These are phyloP conservation scores for Nicotiana obtusifolia DNA, from an alignment of 257 asterid species.

Conservation along the genomic window DNA sequence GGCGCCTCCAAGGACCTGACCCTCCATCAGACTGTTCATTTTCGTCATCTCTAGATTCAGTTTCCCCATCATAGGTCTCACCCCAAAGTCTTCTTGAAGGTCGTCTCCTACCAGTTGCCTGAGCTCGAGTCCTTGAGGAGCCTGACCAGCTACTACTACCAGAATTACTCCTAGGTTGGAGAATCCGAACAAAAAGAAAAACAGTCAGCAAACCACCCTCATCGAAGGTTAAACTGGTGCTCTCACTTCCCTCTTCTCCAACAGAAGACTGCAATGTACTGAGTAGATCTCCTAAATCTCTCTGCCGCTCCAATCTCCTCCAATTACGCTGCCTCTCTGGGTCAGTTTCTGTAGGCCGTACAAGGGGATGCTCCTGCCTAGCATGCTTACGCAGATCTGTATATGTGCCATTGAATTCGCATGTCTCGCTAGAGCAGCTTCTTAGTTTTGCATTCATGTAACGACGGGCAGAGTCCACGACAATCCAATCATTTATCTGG, in stretches of 20 bases:
- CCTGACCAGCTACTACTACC: constrained; percentile 43
- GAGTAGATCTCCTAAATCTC: constrained; percentile 67
- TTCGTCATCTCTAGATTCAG: constrained; percentile 37
- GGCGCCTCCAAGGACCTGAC: constrained; percentile 17
- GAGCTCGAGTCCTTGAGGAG: constrained; percentile 43
- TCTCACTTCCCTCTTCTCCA: constrained; percentile 57
- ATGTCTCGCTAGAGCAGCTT: constrained; percentile 77
- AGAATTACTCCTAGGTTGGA: constrained; percentile 46
- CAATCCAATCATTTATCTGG: constrained; percentile 56
- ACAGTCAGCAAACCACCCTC: constrained; percentile 70
- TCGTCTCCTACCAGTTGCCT: constrained; percentile 39
- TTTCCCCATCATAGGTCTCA: constrained; percentile 47
- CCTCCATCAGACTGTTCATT: constrained; percentile 31
- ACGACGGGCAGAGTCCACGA: constrained; percentile 61
- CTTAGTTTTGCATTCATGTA: constrained; percentile 72
- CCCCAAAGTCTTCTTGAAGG: constrained; percentile 68
- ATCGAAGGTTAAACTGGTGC: constrained; percentile 43
- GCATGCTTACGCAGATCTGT: constrained; percentile 81
- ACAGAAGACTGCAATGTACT: constrained; percentile 70
- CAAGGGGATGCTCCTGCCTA: constrained; percentile 64
- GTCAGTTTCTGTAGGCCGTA: constrained; percentile 69
- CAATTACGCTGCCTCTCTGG: constrained; percentile 82
- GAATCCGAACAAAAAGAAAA: constrained; percentile 57
- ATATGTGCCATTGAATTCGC: constrained; percentile 67
- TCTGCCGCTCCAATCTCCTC: constrained; percentile 77